Evolutionary conservation across 306 rosid genomes (phyloP), one percentile per base, ranked within the genome.

Genomic region (Prunus fruticosa): DNA sequence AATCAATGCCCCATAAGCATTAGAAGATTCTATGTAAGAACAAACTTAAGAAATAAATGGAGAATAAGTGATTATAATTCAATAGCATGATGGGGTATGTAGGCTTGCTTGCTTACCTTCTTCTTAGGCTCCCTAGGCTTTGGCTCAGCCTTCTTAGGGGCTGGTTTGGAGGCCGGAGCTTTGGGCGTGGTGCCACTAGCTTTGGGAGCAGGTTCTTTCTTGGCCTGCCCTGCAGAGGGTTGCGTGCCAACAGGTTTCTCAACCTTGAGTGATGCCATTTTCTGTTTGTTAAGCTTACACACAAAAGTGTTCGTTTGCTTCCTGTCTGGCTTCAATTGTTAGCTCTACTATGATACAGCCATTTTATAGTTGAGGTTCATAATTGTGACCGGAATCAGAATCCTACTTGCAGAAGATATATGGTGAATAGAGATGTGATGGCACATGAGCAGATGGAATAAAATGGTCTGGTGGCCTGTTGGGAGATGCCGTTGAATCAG

Each of bases 211-310:
- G 89, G 80, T 82, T 80, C 84, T 65, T 80, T 76, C 74, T 86
- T 85, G 38, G 20, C 84, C 43, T 51, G 87, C 45, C 27, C 47
- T 6, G 73, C 82, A 28, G 90, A n/a, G 69, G 88, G 19, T 57
- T 80, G 85, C 80, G 87, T 69, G 74, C 67, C 77, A 69, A 28
- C 63, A 50, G 84, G 84, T 76, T 86, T 88, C 74, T 90, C 93
- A 19, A 60, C 50, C 82, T 90, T 92, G 62, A 82, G n/a, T 28
- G 97, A 87, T 64, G 93, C 86, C 96, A 86, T 92, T 78, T 82
- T 61, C 32, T 3, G 18, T 60, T n/a, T 47, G 8, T 32, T 70
- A 25, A 20, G 58, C 20, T 58, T 5, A 57, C 49, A 64, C 49
- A 71, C 63, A 78, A 41, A 20, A 69, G 62, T 75, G 14, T 34